phyloP scores from a whole-genome alignment of 2,329 filamentous ascomycete genomes.

The Aureobasidium sp. region DNA sequence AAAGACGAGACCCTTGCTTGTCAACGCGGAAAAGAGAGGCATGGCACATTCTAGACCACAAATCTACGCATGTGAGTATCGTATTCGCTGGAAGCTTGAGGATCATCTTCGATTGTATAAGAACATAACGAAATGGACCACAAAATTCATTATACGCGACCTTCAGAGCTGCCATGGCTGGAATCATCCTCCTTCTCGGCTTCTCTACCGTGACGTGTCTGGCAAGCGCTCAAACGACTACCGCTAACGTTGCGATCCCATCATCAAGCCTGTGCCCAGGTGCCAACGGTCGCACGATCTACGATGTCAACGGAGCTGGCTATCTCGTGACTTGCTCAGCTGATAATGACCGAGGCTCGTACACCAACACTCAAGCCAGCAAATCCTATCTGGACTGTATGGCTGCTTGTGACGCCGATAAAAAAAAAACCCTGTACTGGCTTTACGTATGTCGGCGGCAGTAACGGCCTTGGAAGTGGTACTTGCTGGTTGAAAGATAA shows the following conservation, averaged over 20 bases:
- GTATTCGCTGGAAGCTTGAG: no score
- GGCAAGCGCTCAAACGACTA: not conserved
- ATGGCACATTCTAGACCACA: no score
- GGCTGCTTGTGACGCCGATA: slow-evolving; percentile 15
- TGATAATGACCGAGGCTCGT: slow-evolving; percentile 12
- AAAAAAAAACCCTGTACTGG: slow-evolving; percentile 9
- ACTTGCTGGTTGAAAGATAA: slow-evolving; percentile 23
- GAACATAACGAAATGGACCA: no score
- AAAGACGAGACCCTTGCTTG: no score
- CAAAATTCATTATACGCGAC: no score
- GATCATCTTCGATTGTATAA: no score
- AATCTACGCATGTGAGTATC: no score
- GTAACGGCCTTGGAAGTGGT: slow-evolving; percentile 20
- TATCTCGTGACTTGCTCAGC: slow-evolving; percentile 16
- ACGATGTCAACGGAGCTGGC: slow-evolving; percentile 10
- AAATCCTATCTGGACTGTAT: slow-evolving; percentile 18
- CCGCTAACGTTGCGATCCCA: not conserved
- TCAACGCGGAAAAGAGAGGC: no score
- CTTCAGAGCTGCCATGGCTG: not conserved
- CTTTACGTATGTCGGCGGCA: slow-evolving; percentile 18
- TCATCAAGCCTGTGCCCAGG: slow-evolving; percentile 20
- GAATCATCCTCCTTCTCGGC: not conserved
- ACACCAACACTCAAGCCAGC: slow-evolving; percentile 12
- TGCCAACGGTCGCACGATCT: slow-evolving; percentile 22
- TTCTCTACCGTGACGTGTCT: not conserved